Evolutionary conservation across 1,284 basidiomycete species (phyloP).

Genomic region (Trichosporon sp.): DNA sequence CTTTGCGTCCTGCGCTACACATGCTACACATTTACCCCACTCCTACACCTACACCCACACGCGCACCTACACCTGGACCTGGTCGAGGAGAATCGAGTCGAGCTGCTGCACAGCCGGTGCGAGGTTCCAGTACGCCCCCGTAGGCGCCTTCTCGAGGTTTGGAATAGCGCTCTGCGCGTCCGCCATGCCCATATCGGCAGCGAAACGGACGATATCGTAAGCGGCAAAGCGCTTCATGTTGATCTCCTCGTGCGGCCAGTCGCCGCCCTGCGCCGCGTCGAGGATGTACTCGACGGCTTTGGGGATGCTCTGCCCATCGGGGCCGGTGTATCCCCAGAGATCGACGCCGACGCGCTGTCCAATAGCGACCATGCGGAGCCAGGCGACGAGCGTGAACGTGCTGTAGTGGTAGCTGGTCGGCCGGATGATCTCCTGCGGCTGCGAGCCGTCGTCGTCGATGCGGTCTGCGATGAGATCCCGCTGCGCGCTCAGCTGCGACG

Average conservation of each 20-base stretch:
- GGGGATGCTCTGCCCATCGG: constrained; percentile 6
- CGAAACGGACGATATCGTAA: constrained; percentile 8
- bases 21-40: too few relatives aligned
- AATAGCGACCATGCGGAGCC: constrained; percentile 9
- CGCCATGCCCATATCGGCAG: constrained; percentile 9
- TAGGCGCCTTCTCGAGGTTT: constrained; percentile 4
- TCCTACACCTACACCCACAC: neutral
- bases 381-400: constrained; percentile 11
- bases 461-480: neutral
- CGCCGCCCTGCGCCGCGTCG: neutral
- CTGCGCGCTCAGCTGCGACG: neutral
- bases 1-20: too few relatives aligned
- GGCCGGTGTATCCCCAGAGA: constrained; percentile 15
- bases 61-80: neutral
- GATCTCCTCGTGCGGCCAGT: constrained; percentile 8
- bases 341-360: constrained; percentile 13
- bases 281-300: constrained; percentile 7
- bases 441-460: constrained; percentile 7
- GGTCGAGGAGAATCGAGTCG: constrained; percentile 10
- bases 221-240: constrained; percentile 9
- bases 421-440: constrained; percentile 10
- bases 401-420: constrained; percentile 9
- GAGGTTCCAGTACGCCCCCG: constrained; percentile 8
- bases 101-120: constrained; percentile 9
- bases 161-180: neutral